These are phyloP conservation scores for Beta corolliflora DNA, from an alignment of 179 eudicot genomes.

Conservation along the genomic window DNA sequence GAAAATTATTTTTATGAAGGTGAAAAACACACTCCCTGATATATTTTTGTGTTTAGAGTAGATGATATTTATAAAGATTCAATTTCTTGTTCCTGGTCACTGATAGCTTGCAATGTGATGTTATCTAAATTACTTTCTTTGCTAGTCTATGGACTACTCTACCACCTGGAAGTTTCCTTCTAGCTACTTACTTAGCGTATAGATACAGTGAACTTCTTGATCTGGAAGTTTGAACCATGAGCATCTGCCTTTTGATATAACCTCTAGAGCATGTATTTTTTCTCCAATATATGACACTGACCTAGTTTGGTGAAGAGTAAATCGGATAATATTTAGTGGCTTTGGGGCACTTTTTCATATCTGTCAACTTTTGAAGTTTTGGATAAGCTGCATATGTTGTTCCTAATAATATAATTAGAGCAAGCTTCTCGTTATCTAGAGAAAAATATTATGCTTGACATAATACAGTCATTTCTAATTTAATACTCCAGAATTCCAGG, in stretches of 20 bases:
- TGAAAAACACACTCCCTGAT: no score
- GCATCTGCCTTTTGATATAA: not conserved
- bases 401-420: not conserved
- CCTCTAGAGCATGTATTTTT: not conserved
- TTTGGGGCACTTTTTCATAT: not conserved
- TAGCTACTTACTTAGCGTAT: not conserved
- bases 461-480: no score
- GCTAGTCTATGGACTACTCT: not conserved
- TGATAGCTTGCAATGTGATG: not conserved
- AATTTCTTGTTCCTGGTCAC: no score
- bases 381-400: not conserved
- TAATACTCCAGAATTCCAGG: not conserved
- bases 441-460: no score
- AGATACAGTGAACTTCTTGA: not conserved
- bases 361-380: not conserved
- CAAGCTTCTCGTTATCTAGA: not conserved
- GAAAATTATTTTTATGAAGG: no score
- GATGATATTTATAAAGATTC: not conserved
- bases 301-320: not conserved
- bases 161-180: not conserved
- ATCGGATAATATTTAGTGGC: not conserved
- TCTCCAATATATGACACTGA: not conserved
- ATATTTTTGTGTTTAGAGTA: not conserved
- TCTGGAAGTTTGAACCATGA: not conserved
- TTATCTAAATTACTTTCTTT: constrained; percentile 3